phyloP scores from a whole-genome alignment of 345 rosid genomes.

The Kernera saxatilis region DNA sequence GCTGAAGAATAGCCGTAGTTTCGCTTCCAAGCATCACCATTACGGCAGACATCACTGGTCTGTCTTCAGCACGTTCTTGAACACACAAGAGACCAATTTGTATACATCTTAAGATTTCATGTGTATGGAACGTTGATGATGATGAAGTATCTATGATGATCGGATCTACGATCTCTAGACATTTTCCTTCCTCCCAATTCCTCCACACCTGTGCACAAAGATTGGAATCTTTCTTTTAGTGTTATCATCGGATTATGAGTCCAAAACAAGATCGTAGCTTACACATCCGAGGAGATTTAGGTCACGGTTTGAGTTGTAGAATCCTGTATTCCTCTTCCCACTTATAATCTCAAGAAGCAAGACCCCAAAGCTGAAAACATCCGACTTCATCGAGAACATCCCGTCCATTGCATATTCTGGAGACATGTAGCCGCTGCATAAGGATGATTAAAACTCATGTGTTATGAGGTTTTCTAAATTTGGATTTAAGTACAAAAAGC shows the following conservation, averaged over 20 bases:
- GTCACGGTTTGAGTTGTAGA: constrained; percentile 31
- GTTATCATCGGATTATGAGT: neutral
- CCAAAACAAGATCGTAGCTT: constrained; percentile 7
- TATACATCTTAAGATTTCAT: constrained; percentile 60
- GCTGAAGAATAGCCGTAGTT: neutral
- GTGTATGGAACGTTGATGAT: neutral
- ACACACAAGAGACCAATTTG: constrained; percentile 78
- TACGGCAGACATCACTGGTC: constrained; percentile 58
- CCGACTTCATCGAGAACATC: constrained; percentile 58
- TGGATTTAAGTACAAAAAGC: neutral
- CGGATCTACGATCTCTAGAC: constrained; percentile 61
- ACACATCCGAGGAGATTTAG: constrained; percentile 69
- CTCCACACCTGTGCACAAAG: constrained; percentile 49
- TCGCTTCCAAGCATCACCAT: constrained; percentile 7
- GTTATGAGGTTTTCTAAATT: neutral
- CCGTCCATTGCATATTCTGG: constrained; percentile 83
- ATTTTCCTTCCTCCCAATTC: constrained; percentile 46
- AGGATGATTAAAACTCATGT: neutral
- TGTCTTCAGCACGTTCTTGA: constrained; percentile 62
- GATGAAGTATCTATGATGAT: constrained; percentile 27
- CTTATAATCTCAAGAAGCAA: constrained; percentile 68
- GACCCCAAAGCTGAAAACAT: constrained; percentile 86
- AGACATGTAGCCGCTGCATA: constrained; percentile 76
- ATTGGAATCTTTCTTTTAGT: neutral
- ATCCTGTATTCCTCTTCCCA: constrained; percentile 51